A percentile compares a stretch with the other conserved stretches of the same genome.
These are phyloP conservation scores for Roridomyces roridus DNA, from an alignment of 768 basidiomycete genomes.

Conservation along the genomic window DNA sequence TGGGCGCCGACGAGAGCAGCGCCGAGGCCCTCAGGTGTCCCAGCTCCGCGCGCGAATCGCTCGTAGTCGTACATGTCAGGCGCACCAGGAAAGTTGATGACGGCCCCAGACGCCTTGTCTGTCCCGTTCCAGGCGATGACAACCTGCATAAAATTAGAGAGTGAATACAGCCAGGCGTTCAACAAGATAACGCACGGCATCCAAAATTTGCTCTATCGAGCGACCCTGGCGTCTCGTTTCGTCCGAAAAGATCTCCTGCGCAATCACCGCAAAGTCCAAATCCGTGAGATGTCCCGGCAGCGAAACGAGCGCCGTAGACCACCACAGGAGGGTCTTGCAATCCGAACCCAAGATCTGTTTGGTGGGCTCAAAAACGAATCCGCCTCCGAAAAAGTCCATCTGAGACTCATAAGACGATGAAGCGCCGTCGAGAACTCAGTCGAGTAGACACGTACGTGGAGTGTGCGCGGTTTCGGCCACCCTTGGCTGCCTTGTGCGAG, in stretches of 20 bases:
- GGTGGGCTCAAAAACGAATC: not conserved
- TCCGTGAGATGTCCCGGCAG: slow-evolving; percentile 5
- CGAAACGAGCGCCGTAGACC: not conserved
- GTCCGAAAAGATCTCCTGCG: slow-evolving; percentile 9
- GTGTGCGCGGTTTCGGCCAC: slow-evolving; percentile 6
- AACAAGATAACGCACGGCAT: not conserved
- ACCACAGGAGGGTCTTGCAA: slow-evolving; percentile 14
- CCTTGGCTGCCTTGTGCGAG: not conserved
- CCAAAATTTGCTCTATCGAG: slow-evolving; percentile 1
- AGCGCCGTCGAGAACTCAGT: not conserved
- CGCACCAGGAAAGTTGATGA: slow-evolving; percentile 1
- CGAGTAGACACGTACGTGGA: slow-evolving; percentile 5
- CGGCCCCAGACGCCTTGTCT: slow-evolving; percentile 1
- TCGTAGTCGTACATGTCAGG: slow-evolving; percentile 19
- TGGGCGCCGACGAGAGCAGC: not conserved
- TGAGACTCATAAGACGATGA: not conserved
- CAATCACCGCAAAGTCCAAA: slow-evolving; percentile 1
- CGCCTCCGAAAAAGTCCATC: slow-evolving; percentile 10
- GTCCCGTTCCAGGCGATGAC: slow-evolving; percentile 6
- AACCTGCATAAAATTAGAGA: not conserved
- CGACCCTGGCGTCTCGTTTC: too few species aligned
- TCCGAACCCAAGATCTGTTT: slow-evolving; percentile 4
- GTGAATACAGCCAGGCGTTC: not conserved
- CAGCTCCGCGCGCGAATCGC: slow-evolving; percentile 1
- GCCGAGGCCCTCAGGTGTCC: not conserved